Base-by-base conservation (phyloP, 352 stramenopile genomes). In the Phytophthora aleatoria region DNA sequence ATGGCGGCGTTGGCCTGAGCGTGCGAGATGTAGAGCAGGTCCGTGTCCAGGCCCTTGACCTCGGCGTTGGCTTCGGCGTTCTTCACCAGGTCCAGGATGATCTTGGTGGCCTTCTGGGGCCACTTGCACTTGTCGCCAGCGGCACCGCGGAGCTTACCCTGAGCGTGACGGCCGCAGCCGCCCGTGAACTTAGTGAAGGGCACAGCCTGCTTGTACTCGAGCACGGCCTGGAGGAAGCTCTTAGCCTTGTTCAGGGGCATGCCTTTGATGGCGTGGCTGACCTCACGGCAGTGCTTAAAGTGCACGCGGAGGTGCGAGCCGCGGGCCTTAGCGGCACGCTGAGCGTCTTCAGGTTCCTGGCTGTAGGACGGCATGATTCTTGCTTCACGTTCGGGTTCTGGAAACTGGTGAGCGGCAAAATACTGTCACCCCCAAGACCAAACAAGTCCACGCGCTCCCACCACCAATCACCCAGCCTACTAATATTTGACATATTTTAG, bases 241-340 rank as follows among this genome's bases (percentile, higher is more conserved):
- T 98, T 96, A 59, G 97, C 96, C 86, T 99, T 98, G 69, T 70
- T 80, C 51, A 99, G 77, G 47, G 92, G 92, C 95, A 99, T 97
- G 69, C 97, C 97, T 83, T 99, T 98, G 87, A 99, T 99, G 67
- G 94, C 90, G 76, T 99, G 92, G 68, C 85, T 93, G 48, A 99
- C 98, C 79, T 99, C 97, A 71, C 97, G 93, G 82, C 97, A 99
- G 92, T 99, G 97, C 95, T 99, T 99, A 92, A 98, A 99, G 88
- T 99, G 98, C 74, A 99, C 95, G 73, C 97, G 94, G 42, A 99
- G 87, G 87, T 99, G 94, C 65, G 93, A 98, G 71, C 96, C 97
- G 57, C 97, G 90, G 36, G 96, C 90, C 89, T 99, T 99, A 67
- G 87, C 87, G 55, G 87, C 85, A 67, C 85, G 84, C 78, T 92